These are phyloP conservation scores for Dimocarpus longan DNA, from an alignment of 345 rosid genomes.

Conservation along the genomic window DNA sequence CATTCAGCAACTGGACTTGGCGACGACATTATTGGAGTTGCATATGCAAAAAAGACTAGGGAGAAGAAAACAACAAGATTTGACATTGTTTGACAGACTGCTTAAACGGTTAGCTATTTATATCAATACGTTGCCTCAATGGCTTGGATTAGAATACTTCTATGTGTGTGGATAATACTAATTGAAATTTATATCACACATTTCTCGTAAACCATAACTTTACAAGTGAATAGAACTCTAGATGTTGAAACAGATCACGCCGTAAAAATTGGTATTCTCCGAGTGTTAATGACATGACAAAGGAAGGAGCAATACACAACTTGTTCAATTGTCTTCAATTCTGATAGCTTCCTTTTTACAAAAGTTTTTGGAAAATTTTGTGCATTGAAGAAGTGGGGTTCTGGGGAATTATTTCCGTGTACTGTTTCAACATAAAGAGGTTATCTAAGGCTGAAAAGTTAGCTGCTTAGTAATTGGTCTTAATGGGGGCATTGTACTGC, in stretches of 20 bases:
- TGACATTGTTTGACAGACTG: constrained; percentile 27
- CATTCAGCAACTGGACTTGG: constrained; percentile 22
- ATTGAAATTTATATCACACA: too few relatives aligned
- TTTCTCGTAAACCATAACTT: too few relatives aligned
- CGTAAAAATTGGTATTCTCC: constrained; percentile 21
- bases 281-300: too few relatives aligned
- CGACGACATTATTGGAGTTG: neutral
- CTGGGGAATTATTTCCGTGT: neutral
- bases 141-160: neutral
- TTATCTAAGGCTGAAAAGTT: neutral
- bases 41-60: constrained; percentile 17
- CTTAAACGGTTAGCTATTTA: neutral
- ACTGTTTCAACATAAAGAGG: neutral
- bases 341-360: too few relatives aligned
- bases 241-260: constrained; percentile 15
- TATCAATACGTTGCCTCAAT: neutral
- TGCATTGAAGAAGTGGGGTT: constrained; percentile 3
- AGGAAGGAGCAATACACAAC: too few relatives aligned
- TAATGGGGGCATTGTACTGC: neutral
- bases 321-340: too few relatives aligned
- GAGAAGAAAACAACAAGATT: constrained; percentile 24
- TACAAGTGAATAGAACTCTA: neutral
- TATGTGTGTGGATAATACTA: neutral
- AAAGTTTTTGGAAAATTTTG: neutral
- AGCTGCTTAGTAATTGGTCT: neutral